Conservation (phyloP, 148 eudicot genomes). For the Camellia japonica region DNA sequence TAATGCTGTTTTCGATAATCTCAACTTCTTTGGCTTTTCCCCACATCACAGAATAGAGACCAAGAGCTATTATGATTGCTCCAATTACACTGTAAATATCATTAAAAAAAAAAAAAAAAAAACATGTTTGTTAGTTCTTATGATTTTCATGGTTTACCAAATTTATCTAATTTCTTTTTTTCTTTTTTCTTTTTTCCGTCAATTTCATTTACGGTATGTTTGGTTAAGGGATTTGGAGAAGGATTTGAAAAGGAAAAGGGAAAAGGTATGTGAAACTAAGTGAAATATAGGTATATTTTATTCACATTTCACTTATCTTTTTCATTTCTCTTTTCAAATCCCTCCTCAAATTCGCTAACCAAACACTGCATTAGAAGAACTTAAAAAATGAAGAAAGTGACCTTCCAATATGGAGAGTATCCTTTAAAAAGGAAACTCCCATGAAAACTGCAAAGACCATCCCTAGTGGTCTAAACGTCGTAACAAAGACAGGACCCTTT, state of each 20-base stretch:
- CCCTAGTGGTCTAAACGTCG: slow-evolving; percentile 7
- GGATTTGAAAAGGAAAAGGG: too few species aligned
- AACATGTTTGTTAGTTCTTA: background rate
- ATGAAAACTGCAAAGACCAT: background rate
- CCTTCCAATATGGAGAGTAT: slow-evolving; percentile 3
- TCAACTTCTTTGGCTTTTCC: slow-evolving; percentile 49
- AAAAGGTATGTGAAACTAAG: too few species aligned
- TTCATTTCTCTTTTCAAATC: too few species aligned
- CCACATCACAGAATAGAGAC: slow-evolving; percentile 55
- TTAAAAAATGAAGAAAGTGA: background rate
- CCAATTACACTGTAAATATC: slow-evolving; percentile 43
- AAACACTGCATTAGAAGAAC: background rate
- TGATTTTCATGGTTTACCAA: background rate
- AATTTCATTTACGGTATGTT: too few species aligned
- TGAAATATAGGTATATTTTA: too few species aligned
- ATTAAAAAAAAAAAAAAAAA: background rate
- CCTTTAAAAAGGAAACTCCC: background rate
- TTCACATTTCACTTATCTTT: too few species aligned
- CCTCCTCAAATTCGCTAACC: background rate
- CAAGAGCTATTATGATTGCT: slow-evolving; percentile 33
- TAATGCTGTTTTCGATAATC: slow-evolving; percentile 10
- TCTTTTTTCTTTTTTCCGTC: background rate
- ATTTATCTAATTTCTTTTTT: background rate
- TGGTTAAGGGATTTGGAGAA: too few species aligned
- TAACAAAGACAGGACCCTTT: slow-evolving; percentile 13